Evolutionary conservation across 257 asterid species (phyloP).

Genomic region (Perilla frutescens): DNA sequence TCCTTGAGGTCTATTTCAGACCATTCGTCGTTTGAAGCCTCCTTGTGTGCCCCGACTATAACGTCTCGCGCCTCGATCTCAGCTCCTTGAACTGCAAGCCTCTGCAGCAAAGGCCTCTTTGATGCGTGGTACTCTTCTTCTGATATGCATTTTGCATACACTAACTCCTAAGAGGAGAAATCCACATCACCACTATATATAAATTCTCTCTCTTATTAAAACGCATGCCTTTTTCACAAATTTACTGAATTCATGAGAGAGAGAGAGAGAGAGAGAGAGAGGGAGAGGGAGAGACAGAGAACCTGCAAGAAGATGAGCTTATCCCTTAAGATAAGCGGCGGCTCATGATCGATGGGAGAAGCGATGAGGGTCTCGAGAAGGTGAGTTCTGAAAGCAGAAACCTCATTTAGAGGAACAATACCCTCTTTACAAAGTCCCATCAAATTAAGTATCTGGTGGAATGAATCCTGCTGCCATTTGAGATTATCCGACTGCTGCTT

Average conservation of each 20-base stretch:
- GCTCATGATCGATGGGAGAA: conserved; percentile 72
- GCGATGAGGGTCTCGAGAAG: conserved; percentile 73
- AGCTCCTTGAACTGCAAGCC: conserved; percentile 95
- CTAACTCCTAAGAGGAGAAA: conserved; percentile 57
- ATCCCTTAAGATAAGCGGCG: conserved; percentile 66
- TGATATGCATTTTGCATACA: conserved; percentile 80
- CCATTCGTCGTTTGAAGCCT: conserved; percentile 69
- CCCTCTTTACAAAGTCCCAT: conserved; percentile 87
- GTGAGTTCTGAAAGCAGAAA: conserved; percentile 73
- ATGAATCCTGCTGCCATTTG: conserved; percentile 98
- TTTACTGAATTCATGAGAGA: neutral
- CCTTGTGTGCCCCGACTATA: conserved; percentile 51
- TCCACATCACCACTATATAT: neutral
- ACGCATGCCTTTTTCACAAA: neutral
- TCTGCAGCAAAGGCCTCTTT: conserved; percentile 87
- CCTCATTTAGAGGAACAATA: conserved; percentile 63
- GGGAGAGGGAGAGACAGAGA: neutral
- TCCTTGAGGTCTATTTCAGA: conserved; percentile 82
- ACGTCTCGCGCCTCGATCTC: conserved; percentile 80
- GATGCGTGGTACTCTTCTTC: conserved; percentile 92
- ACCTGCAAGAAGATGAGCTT: conserved; percentile 95
- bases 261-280: too few species aligned
- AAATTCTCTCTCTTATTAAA: neutral
- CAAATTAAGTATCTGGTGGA: conserved; percentile 83
- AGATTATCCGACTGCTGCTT: conserved; percentile 87